Evolutionary conservation across 257 asterid species (phyloP), one percentile per base, ranked within the genome.

Genomic region (Solanum paucissectum): DNA sequence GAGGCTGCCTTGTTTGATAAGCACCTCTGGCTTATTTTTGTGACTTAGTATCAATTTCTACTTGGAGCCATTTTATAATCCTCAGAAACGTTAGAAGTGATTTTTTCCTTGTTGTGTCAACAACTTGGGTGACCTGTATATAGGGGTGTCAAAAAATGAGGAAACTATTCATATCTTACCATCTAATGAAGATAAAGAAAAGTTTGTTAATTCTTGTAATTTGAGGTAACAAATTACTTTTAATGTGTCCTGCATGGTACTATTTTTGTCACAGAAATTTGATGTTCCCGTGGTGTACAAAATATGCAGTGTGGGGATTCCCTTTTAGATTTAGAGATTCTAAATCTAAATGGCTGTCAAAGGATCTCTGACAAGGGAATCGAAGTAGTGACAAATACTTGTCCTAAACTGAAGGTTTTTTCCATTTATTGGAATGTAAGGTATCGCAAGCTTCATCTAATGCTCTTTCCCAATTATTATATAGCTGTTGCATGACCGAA

Each of bases 371-470:
- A 97, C 71, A 84, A 76, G 83, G 99, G 98, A 92, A 89, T 95
- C 87, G 98, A 93, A 62, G 89, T 38, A 85, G 88, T 95, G 84
- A 93, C 99, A 82, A 88, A 75, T 91, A 89, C 74, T 37, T 92
- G 95, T 88, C 94, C 95, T 5, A 92, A 90, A 32, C 87, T 97
- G 85, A 93, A 88, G 90, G 92, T 88, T 74, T 93, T 97, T 91
- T 97, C 99, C 7, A 93, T 95, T 86, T 97, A 95, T 91, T 97
- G 99, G 99, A 97, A 95, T 44, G 94, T 97, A 72, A 97, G 99
- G 99, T 97, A 91, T 64, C 49, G 55, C 37, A 36, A 11, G 84
- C 72, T 29, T 88, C 86, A 83, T 38, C 40, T 82, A 49, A 64
- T 81, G 86, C 9, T 46, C 49, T 86, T 9, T 86, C 75, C 38